Conservation (phyloP, 1,139 yeast genomes). For the Suhomyces guaymorum region DNA sequence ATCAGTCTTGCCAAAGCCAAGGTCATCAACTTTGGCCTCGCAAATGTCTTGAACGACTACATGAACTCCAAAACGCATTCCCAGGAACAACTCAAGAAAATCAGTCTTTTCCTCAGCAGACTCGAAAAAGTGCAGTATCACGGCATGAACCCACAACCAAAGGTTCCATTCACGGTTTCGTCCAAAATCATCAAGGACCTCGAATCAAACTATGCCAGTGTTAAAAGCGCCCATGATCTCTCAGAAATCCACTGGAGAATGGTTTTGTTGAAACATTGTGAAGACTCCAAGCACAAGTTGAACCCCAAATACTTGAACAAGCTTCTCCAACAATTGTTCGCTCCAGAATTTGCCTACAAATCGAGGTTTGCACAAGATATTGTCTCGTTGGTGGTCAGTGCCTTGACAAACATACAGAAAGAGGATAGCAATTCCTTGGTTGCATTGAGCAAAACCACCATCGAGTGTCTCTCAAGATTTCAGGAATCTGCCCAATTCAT, state of each 20-base stretch:
- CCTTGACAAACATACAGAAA: constrained; percentile 15
- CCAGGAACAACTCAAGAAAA: constrained; percentile 28
- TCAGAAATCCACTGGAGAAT: constrained; percentile 45
- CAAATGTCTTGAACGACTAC: constrained; percentile 50
- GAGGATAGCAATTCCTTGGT: constrained; percentile 4
- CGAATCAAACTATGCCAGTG: constrained; percentile 8
- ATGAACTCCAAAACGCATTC: constrained; percentile 29
- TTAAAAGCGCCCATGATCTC: constrained; percentile 21
- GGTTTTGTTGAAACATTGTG: constrained; percentile 26
- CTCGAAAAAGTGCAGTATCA: constrained; percentile 18
- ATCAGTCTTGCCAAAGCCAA: constrained; percentile 46
- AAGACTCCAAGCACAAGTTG: constrained; percentile 10
- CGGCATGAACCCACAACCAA: constrained; percentile 16
- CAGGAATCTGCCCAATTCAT: constrained; percentile 26
- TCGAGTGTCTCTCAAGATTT: constrained; percentile 16
- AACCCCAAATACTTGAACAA: constrained; percentile 16
- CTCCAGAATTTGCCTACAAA: constrained; percentile 12
- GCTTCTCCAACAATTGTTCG: constrained; percentile 16
- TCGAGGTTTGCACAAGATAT: constrained; percentile 22
- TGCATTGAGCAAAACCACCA: constrained; percentile 11
- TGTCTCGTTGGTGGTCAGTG: constrained; percentile 16
- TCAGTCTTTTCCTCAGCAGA: constrained; percentile 47
- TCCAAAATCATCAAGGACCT: constrained; percentile 14
- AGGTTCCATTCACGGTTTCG: constrained; percentile 17
- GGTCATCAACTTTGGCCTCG: constrained; percentile 47